Percentiles rank a stretch among this genome's conserved stretches.
These are phyloP conservation scores for Colletotrichum siamense DNA, from an alignment of 2,329 filamentous ascomycete genomes.

Conservation along the genomic window DNA sequence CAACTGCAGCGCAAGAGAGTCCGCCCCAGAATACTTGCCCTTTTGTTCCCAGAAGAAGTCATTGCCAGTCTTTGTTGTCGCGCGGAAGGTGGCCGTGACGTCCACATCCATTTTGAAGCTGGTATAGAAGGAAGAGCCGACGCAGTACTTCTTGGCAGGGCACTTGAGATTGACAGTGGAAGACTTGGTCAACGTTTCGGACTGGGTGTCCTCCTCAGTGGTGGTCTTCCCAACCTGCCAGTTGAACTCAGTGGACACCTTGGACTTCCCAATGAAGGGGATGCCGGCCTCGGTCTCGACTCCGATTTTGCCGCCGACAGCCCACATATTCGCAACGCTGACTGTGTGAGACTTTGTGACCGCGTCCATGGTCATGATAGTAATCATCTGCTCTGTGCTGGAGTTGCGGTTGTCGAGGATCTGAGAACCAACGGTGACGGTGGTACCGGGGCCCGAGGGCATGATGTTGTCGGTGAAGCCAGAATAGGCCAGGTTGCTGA, in stretches of 20 bases:
- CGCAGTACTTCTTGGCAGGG: conserved; percentile 21
- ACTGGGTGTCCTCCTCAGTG: background rate
- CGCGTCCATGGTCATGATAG: conserved; percentile 12
- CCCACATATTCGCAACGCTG: conserved; percentile 1
- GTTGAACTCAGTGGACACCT: conserved; percentile 3
- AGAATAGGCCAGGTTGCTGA: conserved; percentile 22
- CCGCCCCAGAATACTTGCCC: conserved; percentile 16
- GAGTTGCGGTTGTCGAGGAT: conserved; percentile 24
- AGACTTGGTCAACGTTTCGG: conserved; percentile 11
- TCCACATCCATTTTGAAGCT: conserved; percentile 23
- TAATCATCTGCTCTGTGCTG: conserved; percentile 19
- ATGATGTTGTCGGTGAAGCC: conserved; percentile 21
- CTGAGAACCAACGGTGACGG: conserved; percentile 22
- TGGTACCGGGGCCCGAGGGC: conserved; percentile 10
- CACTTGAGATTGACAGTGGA: conserved; percentile 21
- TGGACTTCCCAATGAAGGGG: conserved; percentile 1
- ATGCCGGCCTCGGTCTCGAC: conserved; percentile 12
- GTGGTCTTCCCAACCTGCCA: conserved; percentile 10
- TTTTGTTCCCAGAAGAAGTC: conserved; percentile 18
- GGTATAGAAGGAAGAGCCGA: conserved; percentile 19
- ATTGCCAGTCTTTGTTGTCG: conserved; percentile 9
- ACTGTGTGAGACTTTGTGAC: conserved; percentile 13
- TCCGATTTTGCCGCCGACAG: conserved; percentile 3
- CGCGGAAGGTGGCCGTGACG: conserved; percentile 18
- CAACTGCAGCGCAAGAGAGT: conserved; percentile 17